Conservation (phyloP, 331 rosid genomes). For the Erythrophleum ivorense region DNA sequence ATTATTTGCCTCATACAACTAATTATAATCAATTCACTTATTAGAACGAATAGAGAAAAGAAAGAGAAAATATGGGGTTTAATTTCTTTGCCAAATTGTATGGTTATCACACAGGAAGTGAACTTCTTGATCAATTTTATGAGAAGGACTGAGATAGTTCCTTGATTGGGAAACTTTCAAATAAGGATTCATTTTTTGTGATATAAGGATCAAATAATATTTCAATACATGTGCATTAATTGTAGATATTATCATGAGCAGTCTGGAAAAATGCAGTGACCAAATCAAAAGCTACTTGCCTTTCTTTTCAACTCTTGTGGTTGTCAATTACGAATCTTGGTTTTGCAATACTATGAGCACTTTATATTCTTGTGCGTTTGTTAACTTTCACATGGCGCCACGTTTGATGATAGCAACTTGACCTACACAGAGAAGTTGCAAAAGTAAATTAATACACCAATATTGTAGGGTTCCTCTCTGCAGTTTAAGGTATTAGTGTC, state of each 20-base stretch:
- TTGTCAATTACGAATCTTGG: slow-evolving; percentile 41
- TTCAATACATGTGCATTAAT: background rate
- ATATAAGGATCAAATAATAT: background rate
- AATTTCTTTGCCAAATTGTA: too few relatives aligned
- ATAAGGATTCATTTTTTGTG: background rate
- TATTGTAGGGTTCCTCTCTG: background rate
- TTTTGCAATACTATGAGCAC: background rate
- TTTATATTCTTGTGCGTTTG: background rate
- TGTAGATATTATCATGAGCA: background rate
- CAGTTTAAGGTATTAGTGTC: slow-evolving; percentile 19
- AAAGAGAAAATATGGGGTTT: too few relatives aligned
- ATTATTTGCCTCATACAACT: too few relatives aligned
- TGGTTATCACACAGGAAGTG: too few relatives aligned
- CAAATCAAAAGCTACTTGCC: slow-evolving; percentile 42
- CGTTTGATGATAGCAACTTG: slow-evolving; percentile 28
- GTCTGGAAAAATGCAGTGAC: slow-evolving; percentile 21
- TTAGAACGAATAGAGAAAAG: too few relatives aligned
- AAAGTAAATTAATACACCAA: background rate
- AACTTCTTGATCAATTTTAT: too few relatives aligned
- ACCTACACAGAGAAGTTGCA: background rate
- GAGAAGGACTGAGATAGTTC: too few relatives aligned
- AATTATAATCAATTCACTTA: too few relatives aligned
- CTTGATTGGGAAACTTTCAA: too few relatives aligned
- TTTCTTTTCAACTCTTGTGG: slow-evolving; percentile 34
- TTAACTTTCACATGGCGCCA: slow-evolving; percentile 32